phyloP scores from a whole-genome alignment of 495 filamentous ascomycete genomes.

The Aspergillus homomorphus region DNA sequence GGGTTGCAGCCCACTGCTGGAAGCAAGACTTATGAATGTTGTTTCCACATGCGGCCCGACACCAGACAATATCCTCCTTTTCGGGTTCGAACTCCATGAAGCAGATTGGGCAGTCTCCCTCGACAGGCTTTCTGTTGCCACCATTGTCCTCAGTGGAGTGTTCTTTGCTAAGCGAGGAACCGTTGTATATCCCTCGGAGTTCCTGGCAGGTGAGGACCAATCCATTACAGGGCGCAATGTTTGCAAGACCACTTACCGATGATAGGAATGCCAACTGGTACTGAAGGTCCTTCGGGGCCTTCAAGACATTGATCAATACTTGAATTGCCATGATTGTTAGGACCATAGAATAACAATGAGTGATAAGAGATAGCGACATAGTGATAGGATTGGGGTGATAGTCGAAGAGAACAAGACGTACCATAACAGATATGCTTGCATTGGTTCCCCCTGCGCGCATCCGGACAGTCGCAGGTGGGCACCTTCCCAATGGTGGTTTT shows the following conservation, averaged over 20 bases:
- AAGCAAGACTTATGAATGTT: conserved; percentile 76
- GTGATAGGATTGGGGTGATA: neutral
- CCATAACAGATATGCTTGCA: conserved; percentile 75
- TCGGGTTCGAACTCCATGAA: conserved; percentile 61
- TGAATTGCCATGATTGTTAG: conserved; percentile 26
- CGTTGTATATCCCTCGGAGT: conserved; percentile 46
- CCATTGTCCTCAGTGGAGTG: conserved; percentile 23
- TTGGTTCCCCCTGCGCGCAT: conserved; percentile 58
- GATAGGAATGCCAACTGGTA: conserved; percentile 74
- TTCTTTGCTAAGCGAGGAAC: conserved; percentile 31
- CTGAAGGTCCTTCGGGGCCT: conserved; percentile 56
- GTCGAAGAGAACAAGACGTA: conserved; percentile 23
- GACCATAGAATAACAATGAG: conserved; percentile 11
- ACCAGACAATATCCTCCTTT: conserved; percentile 63
- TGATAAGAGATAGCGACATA: neutral
- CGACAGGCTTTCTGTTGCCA: conserved; percentile 57
- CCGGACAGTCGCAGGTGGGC: conserved; percentile 68
- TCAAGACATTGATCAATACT: conserved; percentile 64
- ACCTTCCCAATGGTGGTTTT: conserved; percentile 50
- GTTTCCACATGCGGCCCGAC: conserved; percentile 70
- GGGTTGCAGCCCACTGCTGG: conserved; percentile 63
- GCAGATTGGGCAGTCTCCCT: conserved; percentile 81
- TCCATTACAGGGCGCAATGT: neutral
- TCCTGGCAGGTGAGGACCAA: conserved; percentile 42
- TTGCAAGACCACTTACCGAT: conserved; percentile 31